phyloP scores from a whole-genome alignment of 768 basidiomycete genomes.

The Cubamyces lactineus region DNA sequence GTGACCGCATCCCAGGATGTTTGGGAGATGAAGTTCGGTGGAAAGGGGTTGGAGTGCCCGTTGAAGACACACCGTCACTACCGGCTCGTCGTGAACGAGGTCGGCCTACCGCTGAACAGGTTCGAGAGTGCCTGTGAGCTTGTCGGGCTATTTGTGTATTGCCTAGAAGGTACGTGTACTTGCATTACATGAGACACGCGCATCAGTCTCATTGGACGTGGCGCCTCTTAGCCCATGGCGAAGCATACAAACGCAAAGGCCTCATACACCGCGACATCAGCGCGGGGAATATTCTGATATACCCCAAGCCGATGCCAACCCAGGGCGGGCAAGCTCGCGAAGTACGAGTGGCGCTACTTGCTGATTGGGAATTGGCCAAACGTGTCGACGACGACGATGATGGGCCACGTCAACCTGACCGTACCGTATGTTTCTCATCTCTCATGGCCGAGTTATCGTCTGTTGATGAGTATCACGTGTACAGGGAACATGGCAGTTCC shows the following conservation, averaged over 20 bases:
- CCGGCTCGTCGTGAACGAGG: constrained; percentile 21
- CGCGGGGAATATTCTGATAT: constrained; percentile 13
- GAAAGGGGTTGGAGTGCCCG: background rate
- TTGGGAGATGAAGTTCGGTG: background rate
- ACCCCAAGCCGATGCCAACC: background rate
- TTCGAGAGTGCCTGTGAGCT: constrained; percentile 1
- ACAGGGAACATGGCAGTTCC: constrained; percentile 17
- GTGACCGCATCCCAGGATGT: background rate
- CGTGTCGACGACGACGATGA: background rate
- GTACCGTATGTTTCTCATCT: background rate
- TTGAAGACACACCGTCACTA: constrained; percentile 19
- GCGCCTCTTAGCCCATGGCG: background rate
- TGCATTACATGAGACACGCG: background rate
- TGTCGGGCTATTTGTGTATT: background rate
- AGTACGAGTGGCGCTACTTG: background rate
- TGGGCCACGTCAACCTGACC: background rate
- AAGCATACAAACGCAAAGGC: constrained; percentile 2
- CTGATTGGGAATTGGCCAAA: constrained; percentile 19
- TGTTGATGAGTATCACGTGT: background rate
- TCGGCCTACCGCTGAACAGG: constrained; percentile 12
- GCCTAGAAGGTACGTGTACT: background rate
- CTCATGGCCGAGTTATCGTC: background rate
- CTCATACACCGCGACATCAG: constrained; percentile 20
- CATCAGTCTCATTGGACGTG: background rate
- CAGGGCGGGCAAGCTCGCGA: background rate